Conservation (phyloP, 345 rosid species). For the Eucalyptus shirleyi region DNA sequence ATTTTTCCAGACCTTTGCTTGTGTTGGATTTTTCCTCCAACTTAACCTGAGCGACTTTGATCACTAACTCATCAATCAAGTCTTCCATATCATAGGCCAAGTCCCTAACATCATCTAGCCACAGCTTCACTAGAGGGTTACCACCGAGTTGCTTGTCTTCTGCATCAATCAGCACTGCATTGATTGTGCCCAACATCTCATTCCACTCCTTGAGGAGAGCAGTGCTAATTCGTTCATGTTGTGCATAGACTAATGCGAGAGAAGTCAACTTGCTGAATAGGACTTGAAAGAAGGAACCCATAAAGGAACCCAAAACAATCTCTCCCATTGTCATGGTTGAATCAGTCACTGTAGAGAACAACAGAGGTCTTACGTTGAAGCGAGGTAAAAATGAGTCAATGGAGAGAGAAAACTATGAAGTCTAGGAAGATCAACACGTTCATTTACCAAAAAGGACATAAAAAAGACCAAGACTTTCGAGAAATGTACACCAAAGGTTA, state of each 20-base stretch:
- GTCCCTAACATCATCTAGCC: background rate
- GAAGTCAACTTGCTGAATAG: background rate
- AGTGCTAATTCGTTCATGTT: background rate
- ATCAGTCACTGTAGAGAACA: background rate
- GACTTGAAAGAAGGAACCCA: accelerated
- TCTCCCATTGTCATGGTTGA: background rate
- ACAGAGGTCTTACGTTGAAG: background rate
- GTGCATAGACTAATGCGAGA: background rate
- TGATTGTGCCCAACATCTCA: background rate
- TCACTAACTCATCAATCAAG: background rate
- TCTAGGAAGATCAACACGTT: background rate
- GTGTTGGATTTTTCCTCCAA: background rate
- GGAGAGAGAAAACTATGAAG: background rate
- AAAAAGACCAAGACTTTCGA: too few species aligned
- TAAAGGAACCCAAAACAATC: background rate
- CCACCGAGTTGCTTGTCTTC: background rate
- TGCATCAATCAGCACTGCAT: background rate
- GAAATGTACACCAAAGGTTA: too few species aligned
- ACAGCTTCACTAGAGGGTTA: background rate
- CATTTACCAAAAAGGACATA: background rate
- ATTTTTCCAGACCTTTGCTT: background rate
- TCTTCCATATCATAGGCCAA: background rate
- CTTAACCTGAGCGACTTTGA: background rate
- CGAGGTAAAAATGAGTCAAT: background rate
- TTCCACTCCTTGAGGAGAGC: background rate